A percentile compares a stretch with the other conserved stretches of the same genome.
phyloP scores from a whole-genome alignment of 2,329 filamentous ascomycete genomes.

The Beauveria sp. region DNA sequence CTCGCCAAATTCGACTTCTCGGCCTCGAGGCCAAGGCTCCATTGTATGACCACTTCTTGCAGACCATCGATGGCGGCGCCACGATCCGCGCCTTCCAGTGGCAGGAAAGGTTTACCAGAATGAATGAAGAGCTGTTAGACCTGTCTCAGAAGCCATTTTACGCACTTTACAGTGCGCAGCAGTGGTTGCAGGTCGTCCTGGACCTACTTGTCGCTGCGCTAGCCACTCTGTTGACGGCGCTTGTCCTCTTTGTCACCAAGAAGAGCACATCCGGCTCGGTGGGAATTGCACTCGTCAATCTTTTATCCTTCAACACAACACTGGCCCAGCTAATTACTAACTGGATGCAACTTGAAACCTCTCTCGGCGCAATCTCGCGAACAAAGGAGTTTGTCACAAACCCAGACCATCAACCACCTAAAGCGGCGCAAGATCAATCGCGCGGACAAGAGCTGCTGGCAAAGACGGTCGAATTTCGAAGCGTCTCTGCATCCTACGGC shows the following conservation, averaged over 20 bases:
- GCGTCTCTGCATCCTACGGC: background rate
- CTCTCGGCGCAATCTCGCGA: conserved; percentile 19
- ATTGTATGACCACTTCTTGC: conserved; percentile 38
- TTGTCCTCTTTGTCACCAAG: conserved; percentile 25
- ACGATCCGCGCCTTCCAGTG: conserved; percentile 41
- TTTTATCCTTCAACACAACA: conserved; percentile 13
- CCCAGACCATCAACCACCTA: background rate
- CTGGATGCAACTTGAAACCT: conserved; percentile 23
- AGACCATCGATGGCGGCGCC: conserved; percentile 34
- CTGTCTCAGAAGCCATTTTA: conserved; percentile 38
- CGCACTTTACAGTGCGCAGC: conserved; percentile 35
- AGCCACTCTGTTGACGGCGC: conserved; percentile 25
- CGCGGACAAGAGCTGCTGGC: background rate
- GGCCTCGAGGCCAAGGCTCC: conserved; percentile 39
- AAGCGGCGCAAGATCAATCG: background rate
- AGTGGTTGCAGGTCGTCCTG: conserved; percentile 37
- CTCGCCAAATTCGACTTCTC: conserved; percentile 38
- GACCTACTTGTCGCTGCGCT: conserved; percentile 39
- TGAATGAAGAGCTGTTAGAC: conserved; percentile 25
- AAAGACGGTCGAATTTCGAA: background rate
- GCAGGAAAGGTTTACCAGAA: conserved; percentile 19
- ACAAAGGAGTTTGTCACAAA: conserved; percentile 16
- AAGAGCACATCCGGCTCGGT: conserved; percentile 18
- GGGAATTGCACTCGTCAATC: conserved; percentile 13
- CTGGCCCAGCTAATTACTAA: conserved; percentile 18